Conservation (phyloP, 78 protist genomes). For the Protostelium mycophagum region DNA sequence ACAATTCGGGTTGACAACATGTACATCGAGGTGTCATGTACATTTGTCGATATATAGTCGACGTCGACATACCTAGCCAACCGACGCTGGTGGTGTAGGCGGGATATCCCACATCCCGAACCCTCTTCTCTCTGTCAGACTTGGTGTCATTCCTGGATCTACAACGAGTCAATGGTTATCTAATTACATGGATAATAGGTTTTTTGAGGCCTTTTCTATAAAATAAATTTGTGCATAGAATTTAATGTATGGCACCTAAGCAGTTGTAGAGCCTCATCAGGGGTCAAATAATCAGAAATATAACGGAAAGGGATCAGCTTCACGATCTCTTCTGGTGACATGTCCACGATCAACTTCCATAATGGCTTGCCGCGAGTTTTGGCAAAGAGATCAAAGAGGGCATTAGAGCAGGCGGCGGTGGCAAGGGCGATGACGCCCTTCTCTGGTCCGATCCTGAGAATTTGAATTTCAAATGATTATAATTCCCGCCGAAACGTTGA, state of each 20-base stretch:
- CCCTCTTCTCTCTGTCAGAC: neutral
- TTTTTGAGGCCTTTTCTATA: too few species aligned
- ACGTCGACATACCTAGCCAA: slow-evolving; percentile 26
- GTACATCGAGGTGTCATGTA: too few species aligned
- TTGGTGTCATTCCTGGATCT: neutral
- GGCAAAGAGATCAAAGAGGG: slow-evolving; percentile 24
- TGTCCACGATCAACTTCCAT: slow-evolving; percentile 32
- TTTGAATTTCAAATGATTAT: neutral
- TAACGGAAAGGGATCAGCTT: slow-evolving; percentile 22
- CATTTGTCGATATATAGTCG: too few species aligned
- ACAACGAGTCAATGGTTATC: neutral
- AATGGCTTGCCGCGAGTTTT: slow-evolving; percentile 31
- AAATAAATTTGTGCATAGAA: too few species aligned
- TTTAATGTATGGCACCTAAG: too few species aligned
- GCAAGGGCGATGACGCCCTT: slow-evolving; percentile 40
- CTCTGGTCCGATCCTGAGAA: slow-evolving; percentile 49
- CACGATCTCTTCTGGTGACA: slow-evolving; percentile 34
- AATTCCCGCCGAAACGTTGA: too few species aligned
- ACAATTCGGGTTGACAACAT: too few species aligned
- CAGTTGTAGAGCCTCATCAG: slow-evolving; percentile 21
- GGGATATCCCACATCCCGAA: slow-evolving; percentile 16
- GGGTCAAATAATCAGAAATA: slow-evolving; percentile 27
- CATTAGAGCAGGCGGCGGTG: slow-evolving; percentile 37
- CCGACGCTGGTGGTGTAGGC: slow-evolving; percentile 48
- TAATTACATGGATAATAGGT: neutral